phyloP scores from a whole-genome alignment of 2,329 filamentous ascomycete species.

The Elsinoe necatrix region DNA sequence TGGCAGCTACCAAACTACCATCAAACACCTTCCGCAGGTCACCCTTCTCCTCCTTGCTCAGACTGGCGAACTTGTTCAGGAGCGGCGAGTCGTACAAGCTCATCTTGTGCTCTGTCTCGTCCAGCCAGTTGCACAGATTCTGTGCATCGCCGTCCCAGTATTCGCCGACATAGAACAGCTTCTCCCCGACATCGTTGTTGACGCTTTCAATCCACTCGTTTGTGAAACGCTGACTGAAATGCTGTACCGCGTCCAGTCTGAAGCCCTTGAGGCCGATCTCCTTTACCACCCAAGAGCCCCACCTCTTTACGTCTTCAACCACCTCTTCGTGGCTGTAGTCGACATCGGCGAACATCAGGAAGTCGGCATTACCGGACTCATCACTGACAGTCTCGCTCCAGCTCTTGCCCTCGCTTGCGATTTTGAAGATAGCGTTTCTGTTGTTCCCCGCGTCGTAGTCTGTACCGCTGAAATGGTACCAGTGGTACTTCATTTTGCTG shows the following conservation, averaged over 20 bases:
- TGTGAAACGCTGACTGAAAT: conserved; percentile 57
- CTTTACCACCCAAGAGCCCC: conserved; percentile 56
- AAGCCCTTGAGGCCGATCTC: conserved; percentile 54
- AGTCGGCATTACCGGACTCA: conserved; percentile 56
- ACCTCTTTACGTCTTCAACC: conserved; percentile 52
- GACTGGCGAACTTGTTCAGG: conserved; percentile 56
- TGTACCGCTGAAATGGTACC: conserved; percentile 56
- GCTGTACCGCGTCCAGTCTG: conserved; percentile 61
- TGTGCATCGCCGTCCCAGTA: conserved; percentile 54
- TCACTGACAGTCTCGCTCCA: conserved; percentile 53
- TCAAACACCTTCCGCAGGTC: conserved; percentile 51
- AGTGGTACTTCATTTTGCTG: conserved; percentile 53
- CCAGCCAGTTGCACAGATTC: conserved; percentile 50
- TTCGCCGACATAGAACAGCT: conserved; percentile 58
- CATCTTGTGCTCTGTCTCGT: conserved; percentile 34
- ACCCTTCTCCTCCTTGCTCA: conserved; percentile 26
- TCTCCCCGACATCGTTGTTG: conserved; percentile 34
- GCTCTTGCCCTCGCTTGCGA: conserved; percentile 52
- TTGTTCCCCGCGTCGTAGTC: conserved; percentile 51
- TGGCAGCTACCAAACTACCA: conserved; percentile 46
- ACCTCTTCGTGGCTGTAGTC: conserved; percentile 57
- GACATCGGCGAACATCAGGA: conserved; percentile 61
- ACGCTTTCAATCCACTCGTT: conserved; percentile 51
- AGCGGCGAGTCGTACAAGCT: conserved; percentile 57
- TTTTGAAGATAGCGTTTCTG: conserved; percentile 54